Base-by-base conservation (phyloP, 345 rosid genomes). In the Dipteronia sinensis region DNA sequence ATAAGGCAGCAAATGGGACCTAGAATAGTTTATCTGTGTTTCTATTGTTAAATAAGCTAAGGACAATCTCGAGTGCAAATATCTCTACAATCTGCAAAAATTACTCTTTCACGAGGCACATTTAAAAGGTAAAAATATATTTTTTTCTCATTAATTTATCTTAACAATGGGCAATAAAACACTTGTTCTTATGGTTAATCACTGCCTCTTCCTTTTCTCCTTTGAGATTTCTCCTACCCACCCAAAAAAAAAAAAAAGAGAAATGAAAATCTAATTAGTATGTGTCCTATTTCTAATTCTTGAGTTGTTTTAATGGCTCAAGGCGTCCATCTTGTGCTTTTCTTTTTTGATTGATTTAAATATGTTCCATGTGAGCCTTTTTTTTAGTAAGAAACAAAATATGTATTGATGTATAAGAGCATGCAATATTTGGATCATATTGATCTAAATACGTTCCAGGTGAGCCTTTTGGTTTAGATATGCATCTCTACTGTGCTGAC, bases 401-500 rank as follows among this genome's bases (percentile, higher is more conserved):
- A 7, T 7, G 62, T 20, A 58, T 58, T n/a, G 62, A 58, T 58
- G 62, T 19, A 20, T 6, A 58, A 58, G 10, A 17, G 62, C 19
- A 59, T 59, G 63, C 1, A 19, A 59, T n/a, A 59, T 59, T 20
- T 22, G 22, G 22, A 59, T 59, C 63, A 59, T 59, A 67, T 58
- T 9, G 3, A 55, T 67, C 16, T 17, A 74, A 64, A 74, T 25
- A n/a, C 0, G 3, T 4, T 27, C 61, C 40, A 27, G 25, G 15
- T 19, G 25, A 29, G 27, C 42, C 56, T 17, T 63, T 56, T 62
- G 25, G 10, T 42, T 42, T 42, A 29, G 0, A 15, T 31, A 17
- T 73, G 44, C 31, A 6, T 65, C 27, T 65, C 13, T 69, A 9
- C 22, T 65, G 8, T 74, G 73, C 77, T 78, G 77, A 74, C 53